These are phyloP conservation scores for Aspergillus felis DNA, from an alignment of 2,329 filamentous ascomycete species.

Conservation along the genomic window DNA sequence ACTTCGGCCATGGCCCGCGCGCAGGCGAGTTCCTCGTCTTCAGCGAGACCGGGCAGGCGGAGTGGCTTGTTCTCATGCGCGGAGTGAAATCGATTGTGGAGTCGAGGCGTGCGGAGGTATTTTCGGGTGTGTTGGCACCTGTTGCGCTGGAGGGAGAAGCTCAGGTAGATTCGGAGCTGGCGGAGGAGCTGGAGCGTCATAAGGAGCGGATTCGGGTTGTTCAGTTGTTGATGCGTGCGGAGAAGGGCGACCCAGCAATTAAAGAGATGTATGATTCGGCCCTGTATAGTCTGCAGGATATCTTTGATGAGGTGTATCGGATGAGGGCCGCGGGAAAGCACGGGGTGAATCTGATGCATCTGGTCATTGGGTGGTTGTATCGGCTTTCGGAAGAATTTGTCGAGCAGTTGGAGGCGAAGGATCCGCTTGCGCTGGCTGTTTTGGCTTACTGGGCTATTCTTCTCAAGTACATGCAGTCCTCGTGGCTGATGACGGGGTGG, in stretches of 20 bases:
- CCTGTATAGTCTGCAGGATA: slow-evolving; percentile 11
- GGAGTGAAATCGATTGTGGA: slow-evolving; percentile 26
- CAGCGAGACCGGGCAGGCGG: slow-evolving; percentile 23
- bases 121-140: slow-evolving; percentile 22
- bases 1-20: slow-evolving; percentile 30
- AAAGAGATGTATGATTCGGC: slow-evolving; percentile 7
- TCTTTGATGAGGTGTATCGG: slow-evolving; percentile 17
- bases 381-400: slow-evolving; percentile 22
- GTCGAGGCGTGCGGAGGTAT: slow-evolving; percentile 18
- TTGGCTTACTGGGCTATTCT: slow-evolving; percentile 31
- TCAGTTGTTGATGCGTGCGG: slow-evolving; percentile 8
- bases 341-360: slow-evolving; percentile 19
- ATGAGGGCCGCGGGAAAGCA: slow-evolving; percentile 5
- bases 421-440: slow-evolving; percentile 23
- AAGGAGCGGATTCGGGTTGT: slow-evolving; percentile 10
- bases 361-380: slow-evolving; percentile 30
- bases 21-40: slow-evolving; percentile 32
- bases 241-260: background rate
- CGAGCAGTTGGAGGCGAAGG: slow-evolving; percentile 21
- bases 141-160: background rate
- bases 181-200: slow-evolving; percentile 15
- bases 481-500: slow-evolving; percentile 34
- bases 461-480: slow-evolving; percentile 26
- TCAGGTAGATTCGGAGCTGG: slow-evolving; percentile 8
- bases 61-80: slow-evolving; percentile 31